Percentiles rank a stretch among this genome's conserved stretches.
Conservation (phyloP, 1,139 yeast genomes). For the Kurtzmaniella quercitrusa region DNA sequence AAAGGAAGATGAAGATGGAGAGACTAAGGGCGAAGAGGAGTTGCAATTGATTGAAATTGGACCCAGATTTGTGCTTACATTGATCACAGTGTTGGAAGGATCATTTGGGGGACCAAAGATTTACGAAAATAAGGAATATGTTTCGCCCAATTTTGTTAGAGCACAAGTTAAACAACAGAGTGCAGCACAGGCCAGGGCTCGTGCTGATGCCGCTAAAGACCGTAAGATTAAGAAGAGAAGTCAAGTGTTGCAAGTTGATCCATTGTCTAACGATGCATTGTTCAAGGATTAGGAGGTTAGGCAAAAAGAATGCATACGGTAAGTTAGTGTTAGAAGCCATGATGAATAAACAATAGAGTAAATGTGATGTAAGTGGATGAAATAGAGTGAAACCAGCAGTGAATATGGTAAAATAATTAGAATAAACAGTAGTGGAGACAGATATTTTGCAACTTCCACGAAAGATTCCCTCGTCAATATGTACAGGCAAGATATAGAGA, state of each 20-base stretch:
- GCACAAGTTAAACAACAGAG: constrained; percentile 80
- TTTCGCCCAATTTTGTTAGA: constrained; percentile 91
- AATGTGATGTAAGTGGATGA: too few relatives aligned
- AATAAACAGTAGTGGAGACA: too few relatives aligned
- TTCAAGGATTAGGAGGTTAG: constrained; percentile 45
- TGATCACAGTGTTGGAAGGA: constrained; percentile 89
- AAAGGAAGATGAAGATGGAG: constrained; percentile 43
- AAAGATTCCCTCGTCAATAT: too few relatives aligned
- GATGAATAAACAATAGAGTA: too few relatives aligned
- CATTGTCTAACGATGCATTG: constrained; percentile 74
- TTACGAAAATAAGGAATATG: constrained; percentile 94
- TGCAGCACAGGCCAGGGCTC: constrained; percentile 72
- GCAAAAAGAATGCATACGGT: not conserved
- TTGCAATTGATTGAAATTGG: constrained; percentile 89
- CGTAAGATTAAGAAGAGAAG: constrained; percentile 75
- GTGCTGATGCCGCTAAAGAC: constrained; percentile 77
- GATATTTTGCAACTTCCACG: too few relatives aligned
- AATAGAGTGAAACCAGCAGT: too few relatives aligned
- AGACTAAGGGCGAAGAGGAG: constrained; percentile 42
- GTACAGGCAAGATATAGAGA: too few relatives aligned
- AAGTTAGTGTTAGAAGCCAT: too few relatives aligned
- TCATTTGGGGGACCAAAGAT: constrained; percentile 98
- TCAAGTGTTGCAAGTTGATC: constrained; percentile 72
- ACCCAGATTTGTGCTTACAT: constrained; percentile 91
- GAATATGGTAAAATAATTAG: too few relatives aligned